Evolutionary conservation across 305 asterid species (phyloP), one percentile per base, ranked within the genome.

Genomic region (Fraxinus greggii): DNA sequence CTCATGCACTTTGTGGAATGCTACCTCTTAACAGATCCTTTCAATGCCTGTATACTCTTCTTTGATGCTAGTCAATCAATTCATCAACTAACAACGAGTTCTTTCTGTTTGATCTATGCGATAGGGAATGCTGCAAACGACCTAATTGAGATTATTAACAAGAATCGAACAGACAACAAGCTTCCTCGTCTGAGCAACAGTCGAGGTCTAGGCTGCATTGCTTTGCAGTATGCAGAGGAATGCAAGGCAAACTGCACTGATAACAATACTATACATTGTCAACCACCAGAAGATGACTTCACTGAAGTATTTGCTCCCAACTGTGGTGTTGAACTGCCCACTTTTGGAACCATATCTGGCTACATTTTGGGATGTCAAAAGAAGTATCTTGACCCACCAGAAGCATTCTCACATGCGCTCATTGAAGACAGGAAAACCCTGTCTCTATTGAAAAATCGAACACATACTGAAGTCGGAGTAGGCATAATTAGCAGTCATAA

Each of bases 291-390:
- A 51, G 97, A 92, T 10, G 94, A 92, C 83, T 92, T 94, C 87
- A 94, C 97, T 0, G 89, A 91, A 85, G 77, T 94, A 12, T 94
- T 94, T 28, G 97, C 98, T 83, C 97, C 98, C 65, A 90, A 94
- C 38, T 94, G 98, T 38, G 98, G 98, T 0, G 92, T 94, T 2
- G 97, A 94, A 80, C 93, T 94, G 76, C 97, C 97, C 10, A 94
- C 98, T 4, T 89, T 92, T 35, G 95, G 96, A 0, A 84, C 92
- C 59, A 90, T 94, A 85, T 86, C 95, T 1, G 91, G 92, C 77
- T 32, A 82, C 79, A 84, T 92, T 3, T 31, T 92, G 33, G 93
- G 93, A 35, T 94, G 98, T 86, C 92, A 86, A 35, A 88, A 89
- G 23, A 85, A 87, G 21, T 84, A 89, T 65, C 90, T 90, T 2